A percentile compares a stretch with the other conserved stretches of the same genome.
Evolutionary conservation across 495 filamentous ascomycete species (phyloP).

Genomic region (Trichoderma asperelloides): DNA sequence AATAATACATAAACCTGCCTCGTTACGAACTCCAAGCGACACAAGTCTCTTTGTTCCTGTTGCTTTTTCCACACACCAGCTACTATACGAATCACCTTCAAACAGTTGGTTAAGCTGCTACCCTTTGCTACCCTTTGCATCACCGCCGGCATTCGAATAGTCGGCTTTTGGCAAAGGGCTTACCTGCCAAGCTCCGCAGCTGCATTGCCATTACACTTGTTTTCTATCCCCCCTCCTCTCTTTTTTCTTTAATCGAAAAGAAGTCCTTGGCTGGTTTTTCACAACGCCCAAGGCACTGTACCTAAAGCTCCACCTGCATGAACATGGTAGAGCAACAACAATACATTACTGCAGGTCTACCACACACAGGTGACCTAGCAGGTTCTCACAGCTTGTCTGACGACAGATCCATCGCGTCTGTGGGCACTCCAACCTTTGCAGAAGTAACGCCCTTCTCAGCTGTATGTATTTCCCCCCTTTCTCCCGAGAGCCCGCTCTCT

Average conservation of each 20-base stretch:
- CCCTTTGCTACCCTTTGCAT: no score
- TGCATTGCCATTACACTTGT: no score
- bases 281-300: not conserved
- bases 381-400: constrained; percentile 5
- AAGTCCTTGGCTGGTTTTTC: not conserved
- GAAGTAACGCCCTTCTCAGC: not conserved
- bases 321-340: constrained; percentile 8
- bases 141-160: no score
- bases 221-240: not conserved
- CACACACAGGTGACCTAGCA: not conserved
- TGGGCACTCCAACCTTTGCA: not conserved
- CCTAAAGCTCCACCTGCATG: not conserved
- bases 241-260: not conserved
- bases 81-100: no score
- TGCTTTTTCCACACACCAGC: not conserved
- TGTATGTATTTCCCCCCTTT: not conserved
- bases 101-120: no score
- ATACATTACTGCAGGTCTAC: constrained; percentile 3
- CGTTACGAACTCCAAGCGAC: not conserved
- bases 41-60: not conserved
- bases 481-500: not conserved
- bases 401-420: not conserved
- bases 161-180: no score
- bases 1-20: not conserved
- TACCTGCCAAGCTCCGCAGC: no score